Percentiles rank a stretch among this genome's conserved stretches.
Evolutionary conservation across 257 asterid genomes (phyloP).

Genomic region (Solanum stenotomum): DNA sequence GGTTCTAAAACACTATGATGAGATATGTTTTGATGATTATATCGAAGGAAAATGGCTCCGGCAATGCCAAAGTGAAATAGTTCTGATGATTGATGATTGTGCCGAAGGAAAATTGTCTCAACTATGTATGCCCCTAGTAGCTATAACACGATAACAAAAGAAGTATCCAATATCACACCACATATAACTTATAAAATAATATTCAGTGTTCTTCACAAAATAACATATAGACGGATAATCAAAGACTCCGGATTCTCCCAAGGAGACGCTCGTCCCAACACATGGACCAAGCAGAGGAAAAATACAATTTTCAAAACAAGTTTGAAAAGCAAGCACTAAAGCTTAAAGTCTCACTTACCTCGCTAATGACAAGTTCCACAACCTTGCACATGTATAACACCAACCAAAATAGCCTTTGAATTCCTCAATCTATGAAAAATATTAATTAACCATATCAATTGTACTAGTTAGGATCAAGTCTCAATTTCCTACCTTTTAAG

Average conservation of each 20-base stretch:
- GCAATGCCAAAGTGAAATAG: background rate
- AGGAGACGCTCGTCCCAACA: background rate
- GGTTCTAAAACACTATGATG: background rate
- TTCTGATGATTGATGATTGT: no score
- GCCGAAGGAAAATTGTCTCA: no score
- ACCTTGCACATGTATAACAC: background rate
- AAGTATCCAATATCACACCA: background rate
- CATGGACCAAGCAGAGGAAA: background rate
- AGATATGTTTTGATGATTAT: no score
- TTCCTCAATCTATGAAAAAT: background rate
- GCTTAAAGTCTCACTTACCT: background rate
- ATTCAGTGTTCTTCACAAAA: no score
- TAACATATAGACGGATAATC: no score
- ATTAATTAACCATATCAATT: background rate
- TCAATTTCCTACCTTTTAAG: background rate
- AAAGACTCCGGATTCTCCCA: no score
- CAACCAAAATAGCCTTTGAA: background rate
- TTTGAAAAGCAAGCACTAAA: background rate
- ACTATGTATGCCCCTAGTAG: background rate
- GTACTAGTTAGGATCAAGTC: background rate
- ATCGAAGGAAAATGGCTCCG: background rate
- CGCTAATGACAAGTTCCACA: background rate
- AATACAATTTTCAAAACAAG: background rate
- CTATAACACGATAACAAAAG: background rate
- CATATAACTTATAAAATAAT: no score